Conservation (phyloP, 495 filamentous ascomycete genomes). For the Thermochaetoides thermophila region DNA sequence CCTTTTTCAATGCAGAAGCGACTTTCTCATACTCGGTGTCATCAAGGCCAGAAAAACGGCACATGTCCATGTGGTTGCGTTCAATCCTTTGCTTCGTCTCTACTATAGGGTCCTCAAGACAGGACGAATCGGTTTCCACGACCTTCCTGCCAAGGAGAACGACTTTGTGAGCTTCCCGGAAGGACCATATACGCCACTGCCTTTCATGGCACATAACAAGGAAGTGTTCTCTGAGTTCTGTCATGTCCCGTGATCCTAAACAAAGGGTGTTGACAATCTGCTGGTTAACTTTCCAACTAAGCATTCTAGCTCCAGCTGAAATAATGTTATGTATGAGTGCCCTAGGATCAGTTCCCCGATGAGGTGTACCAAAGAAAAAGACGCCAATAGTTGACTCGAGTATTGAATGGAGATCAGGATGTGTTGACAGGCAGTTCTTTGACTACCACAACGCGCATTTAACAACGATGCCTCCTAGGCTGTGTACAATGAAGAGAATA, state of each 20-base stretch:
- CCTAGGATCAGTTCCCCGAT: constrained; percentile 13
- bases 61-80: constrained; percentile 12
- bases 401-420: constrained; percentile 9
- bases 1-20: constrained; percentile 3
- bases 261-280: constrained; percentile 5
- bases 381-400: constrained; percentile 7
- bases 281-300: constrained; percentile 6
- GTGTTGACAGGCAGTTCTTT: constrained; percentile 12
- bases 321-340: constrained; percentile 4
- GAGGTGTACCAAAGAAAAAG: constrained; percentile 23
- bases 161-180: constrained; percentile 5
- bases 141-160: constrained; percentile 3
- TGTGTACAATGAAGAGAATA: constrained; percentile 25
- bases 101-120: constrained; percentile 3
- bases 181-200: constrained; percentile 2
- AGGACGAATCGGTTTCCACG: constrained; percentile 8
- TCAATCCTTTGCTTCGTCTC: constrained; percentile 7
- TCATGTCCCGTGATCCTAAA: background rate
- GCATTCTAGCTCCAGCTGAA: background rate
- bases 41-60: constrained; percentile 4
- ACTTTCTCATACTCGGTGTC: constrained; percentile 9
- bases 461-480: constrained; percentile 24
- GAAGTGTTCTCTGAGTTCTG: constrained; percentile 4
- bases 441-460: too few relatives aligned
- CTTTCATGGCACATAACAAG: constrained; percentile 3